A percentile compares a stretch with the other conserved stretches of the same genome.
Evolutionary conservation across 1,284 basidiomycete genomes (phyloP).

Genomic region (Sphagnurus paluster): DNA sequence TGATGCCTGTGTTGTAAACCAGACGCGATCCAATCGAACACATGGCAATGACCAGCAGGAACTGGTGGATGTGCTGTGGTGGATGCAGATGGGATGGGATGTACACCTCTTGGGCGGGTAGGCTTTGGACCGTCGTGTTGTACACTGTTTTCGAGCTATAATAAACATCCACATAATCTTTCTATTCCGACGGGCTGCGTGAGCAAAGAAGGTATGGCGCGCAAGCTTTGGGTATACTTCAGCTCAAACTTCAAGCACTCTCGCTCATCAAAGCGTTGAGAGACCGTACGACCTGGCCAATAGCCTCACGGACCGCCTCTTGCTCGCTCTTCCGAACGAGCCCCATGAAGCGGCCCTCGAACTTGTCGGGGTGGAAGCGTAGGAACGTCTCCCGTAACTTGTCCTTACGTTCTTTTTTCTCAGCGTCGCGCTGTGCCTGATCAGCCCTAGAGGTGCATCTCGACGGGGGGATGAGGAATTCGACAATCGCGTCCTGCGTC

Average conservation of each 20-base stretch:
- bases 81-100: no score
- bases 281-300: slow-evolving; percentile 65
- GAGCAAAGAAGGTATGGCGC: background rate
- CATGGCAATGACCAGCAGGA: background rate
- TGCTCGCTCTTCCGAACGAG: slow-evolving; percentile 62
- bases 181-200: background rate
- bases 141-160: no score
- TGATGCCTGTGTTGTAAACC: slow-evolving; percentile 20
- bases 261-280: slow-evolving; percentile 50
- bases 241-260: slow-evolving; percentile 8
- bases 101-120: no score
- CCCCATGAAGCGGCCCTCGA: slow-evolving; percentile 71
- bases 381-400: slow-evolving; percentile 72
- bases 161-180: no score
- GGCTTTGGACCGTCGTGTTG: background rate
- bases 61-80: background rate
- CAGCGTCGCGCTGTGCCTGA: slow-evolving; percentile 17
- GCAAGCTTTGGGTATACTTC: background rate
- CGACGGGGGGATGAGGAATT: slow-evolving; percentile 54
- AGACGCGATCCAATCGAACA: background rate
- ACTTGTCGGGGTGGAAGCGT: slow-evolving; percentile 86
- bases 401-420: slow-evolving; percentile 52
- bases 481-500: slow-evolving; percentile 55
- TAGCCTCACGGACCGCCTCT: slow-evolving; percentile 71
- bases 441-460: slow-evolving; percentile 9